Conservation (phyloP, 805 yeast genomes). For the Saturnispora zaruensis region DNA sequence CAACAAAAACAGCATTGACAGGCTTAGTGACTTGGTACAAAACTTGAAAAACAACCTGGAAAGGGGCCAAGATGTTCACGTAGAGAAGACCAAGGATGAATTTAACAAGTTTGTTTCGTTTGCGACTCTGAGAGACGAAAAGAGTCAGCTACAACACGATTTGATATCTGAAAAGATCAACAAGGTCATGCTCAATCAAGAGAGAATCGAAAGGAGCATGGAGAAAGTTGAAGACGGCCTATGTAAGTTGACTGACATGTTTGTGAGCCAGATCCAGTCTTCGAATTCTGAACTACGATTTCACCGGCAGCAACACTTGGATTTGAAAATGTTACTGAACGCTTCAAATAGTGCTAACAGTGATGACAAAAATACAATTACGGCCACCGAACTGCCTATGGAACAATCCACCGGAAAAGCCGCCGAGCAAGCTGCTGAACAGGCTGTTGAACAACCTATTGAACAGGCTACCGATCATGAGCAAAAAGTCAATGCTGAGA, state of each 20-base stretch:
- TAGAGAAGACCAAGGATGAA: slow-evolving; percentile 5
- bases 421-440: too few species aligned
- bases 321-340: neutral
- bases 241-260: slow-evolving; percentile 1
- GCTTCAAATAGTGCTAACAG: neutral
- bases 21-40: neutral
- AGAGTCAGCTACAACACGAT: slow-evolving; percentile 2
- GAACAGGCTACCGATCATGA: neutral
- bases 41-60: neutral
- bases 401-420: too few species aligned
- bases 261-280: neutral
- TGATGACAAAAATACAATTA: too few species aligned
- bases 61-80: neutral
- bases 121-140: slow-evolving; percentile 6
- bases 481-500: neutral
- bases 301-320: neutral
- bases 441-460: neutral
- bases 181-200: slow-evolving; percentile 4
- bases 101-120: slow-evolving; percentile 4
- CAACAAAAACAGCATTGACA: slow-evolving; percentile 1
- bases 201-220: slow-evolving; percentile 5
- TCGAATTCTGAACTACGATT: neutral
- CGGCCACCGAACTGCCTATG: too few species aligned
- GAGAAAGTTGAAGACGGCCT: slow-evolving; percentile 2
- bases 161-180: slow-evolving; percentile 1